A percentile compares a stretch with the other conserved stretches of the same genome.
Conservation (phyloP, 2,329 filamentous ascomycete species). For the Cladosporium austrohemisphaericum region DNA sequence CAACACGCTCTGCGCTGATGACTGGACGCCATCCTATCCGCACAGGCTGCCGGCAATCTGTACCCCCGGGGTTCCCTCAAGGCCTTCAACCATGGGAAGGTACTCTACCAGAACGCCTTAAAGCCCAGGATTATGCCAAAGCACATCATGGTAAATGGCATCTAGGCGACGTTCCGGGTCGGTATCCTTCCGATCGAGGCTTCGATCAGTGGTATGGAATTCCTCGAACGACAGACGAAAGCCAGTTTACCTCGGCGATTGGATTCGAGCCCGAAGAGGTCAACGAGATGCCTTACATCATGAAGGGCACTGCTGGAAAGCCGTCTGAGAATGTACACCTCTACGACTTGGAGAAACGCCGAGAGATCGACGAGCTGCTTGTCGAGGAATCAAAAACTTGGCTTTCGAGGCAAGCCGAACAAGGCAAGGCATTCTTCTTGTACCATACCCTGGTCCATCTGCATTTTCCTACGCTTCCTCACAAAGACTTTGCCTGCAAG, state of each 20-base stretch:
- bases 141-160: conserved; percentile 37
- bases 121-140: not conserved
- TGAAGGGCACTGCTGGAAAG: conserved; percentile 29
- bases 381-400: conserved; percentile 32
- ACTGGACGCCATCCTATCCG: not conserved
- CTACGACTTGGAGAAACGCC: conserved; percentile 33
- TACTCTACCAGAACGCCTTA: not conserved
- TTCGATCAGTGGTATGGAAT: conserved; percentile 41
- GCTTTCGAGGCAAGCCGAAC: conserved; percentile 1
- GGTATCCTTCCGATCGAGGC: conserved; percentile 36
- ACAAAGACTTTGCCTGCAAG: not conserved
- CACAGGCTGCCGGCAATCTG: not conserved
- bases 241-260: conserved; percentile 33
- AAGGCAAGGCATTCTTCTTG: conserved; percentile 10
- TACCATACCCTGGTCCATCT: conserved; percentile 16
- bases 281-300: conserved; percentile 36
- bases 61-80: not conserved
- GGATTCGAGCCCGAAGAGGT: conserved; percentile 33
- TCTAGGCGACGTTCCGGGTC: conserved; percentile 34
- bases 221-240: conserved; percentile 37
- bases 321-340: conserved; percentile 32
- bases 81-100: not conserved
- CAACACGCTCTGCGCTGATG: not conserved
- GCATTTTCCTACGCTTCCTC: conserved; percentile 8
- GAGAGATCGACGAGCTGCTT: conserved; percentile 34